A percentile compares a stretch with the other conserved stretches of the same genome.
Conservation (phyloP, 768 basidiomycete genomes). For the Pulveroboletus sp. region DNA sequence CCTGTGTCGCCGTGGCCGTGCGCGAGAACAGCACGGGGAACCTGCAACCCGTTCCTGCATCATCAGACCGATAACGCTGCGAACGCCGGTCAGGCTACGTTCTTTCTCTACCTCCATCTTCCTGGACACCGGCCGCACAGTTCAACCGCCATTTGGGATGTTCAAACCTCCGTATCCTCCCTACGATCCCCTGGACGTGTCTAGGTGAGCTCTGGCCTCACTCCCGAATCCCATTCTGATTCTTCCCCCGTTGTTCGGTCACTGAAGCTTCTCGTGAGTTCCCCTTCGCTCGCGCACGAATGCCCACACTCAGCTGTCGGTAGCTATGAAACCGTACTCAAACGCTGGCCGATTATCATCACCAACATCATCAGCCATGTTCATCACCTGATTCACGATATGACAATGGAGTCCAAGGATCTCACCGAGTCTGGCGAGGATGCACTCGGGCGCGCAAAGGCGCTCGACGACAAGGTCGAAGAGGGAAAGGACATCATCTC, state of each 20-base stretch:
- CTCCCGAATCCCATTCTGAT: neutral
- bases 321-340: slow-evolving; percentile 76
- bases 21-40: too few species aligned
- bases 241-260: neutral
- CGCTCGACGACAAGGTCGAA: slow-evolving; percentile 42
- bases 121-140: neutral
- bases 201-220: slow-evolving; percentile 40
- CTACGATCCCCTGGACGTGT: slow-evolving; percentile 69
- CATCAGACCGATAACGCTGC: neutral
- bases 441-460: slow-evolving; percentile 16
- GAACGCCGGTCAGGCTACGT: neutral
- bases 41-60: too few species aligned
- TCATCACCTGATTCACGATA: slow-evolving; percentile 60
- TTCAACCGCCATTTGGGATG: slow-evolving; percentile 10
- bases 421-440: slow-evolving; percentile 8
- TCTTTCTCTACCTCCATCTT: neutral
- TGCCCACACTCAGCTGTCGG: neutral
- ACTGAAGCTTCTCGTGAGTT: slow-evolving; percentile 62
- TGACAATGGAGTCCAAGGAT: slow-evolving; percentile 40
- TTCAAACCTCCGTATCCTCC: slow-evolving; percentile 59
- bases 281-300: neutral
- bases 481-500: slow-evolving; percentile 80
- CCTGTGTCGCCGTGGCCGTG: too few species aligned
- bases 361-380: slow-evolving; percentile 76
- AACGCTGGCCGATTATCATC: slow-evolving; percentile 81